These are phyloP conservation scores for Xylaria sp. DNA, from an alignment of 2,329 filamentous ascomycete genomes.

Conservation along the genomic window DNA sequence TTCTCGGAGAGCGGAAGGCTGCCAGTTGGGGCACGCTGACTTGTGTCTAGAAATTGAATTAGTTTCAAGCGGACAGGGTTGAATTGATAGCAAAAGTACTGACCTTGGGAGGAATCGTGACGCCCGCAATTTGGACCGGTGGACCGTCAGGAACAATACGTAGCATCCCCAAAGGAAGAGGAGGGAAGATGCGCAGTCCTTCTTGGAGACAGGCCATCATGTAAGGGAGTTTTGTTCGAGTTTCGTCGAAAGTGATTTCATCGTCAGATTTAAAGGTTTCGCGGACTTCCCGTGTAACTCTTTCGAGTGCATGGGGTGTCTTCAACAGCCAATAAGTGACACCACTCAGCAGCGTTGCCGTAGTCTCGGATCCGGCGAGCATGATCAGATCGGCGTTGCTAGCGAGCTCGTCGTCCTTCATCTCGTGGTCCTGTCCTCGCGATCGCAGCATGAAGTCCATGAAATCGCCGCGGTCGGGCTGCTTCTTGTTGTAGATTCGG, in stretches of 20 bases:
- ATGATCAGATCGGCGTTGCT: conserved; percentile 49
- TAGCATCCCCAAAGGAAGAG: conserved; percentile 41
- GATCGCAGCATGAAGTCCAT: conserved; percentile 49
- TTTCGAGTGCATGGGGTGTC: conserved; percentile 49
- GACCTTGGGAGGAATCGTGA: conserved; percentile 44
- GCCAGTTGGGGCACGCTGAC: conserved; percentile 46
- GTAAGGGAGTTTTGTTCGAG: conserved; percentile 41
- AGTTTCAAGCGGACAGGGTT: conserved; percentile 16
- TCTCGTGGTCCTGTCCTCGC: conserved; percentile 46
- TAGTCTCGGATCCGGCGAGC: conserved; percentile 49
- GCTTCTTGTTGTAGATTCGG: conserved; percentile 43
- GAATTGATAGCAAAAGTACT: background rate
- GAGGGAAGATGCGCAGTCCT: conserved; percentile 44
- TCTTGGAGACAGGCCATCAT: conserved; percentile 45
- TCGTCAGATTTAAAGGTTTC: conserved; percentile 60
- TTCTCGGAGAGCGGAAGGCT: conserved; percentile 42
- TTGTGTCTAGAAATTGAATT: conserved; percentile 31
- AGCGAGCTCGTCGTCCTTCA: conserved; percentile 49
- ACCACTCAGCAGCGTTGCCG: conserved; percentile 46
- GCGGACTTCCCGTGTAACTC: conserved; percentile 53
- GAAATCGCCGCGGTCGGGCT: conserved; percentile 48
- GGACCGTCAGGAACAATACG: conserved; percentile 41
- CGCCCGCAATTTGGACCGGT: conserved; percentile 41
- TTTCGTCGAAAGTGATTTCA: conserved; percentile 55
- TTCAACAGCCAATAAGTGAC: conserved; percentile 46